phyloP scores from a whole-genome alignment of 2,329 filamentous ascomycete genomes.

The Botrytis byssoidea region DNA sequence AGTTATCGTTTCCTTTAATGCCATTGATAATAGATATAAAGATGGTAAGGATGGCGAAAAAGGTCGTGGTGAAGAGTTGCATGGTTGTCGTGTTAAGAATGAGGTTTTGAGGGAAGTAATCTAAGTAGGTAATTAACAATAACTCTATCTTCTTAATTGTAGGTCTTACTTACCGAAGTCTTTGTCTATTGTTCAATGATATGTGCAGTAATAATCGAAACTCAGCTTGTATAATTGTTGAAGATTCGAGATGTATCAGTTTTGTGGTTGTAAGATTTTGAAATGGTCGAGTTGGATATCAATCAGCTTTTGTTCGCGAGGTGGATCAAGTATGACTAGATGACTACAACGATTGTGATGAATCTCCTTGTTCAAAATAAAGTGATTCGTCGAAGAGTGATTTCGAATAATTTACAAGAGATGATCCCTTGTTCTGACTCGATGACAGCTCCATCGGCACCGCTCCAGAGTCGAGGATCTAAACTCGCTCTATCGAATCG shows the following conservation, averaged over 20 bases:
- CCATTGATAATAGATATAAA: background rate
- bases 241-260: background rate
- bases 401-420: background rate
- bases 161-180: background rate
- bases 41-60: background rate
- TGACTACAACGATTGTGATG: background rate
- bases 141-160: background rate
- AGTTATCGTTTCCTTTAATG: background rate
- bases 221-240: background rate
- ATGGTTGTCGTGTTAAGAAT: background rate
- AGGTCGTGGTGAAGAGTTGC: background rate
- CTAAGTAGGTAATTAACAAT: background rate
- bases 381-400: background rate
- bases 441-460: background rate
- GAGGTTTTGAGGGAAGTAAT: too few species aligned
- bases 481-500: background rate
- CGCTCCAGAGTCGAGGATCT: background rate
- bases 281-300: background rate
- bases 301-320: background rate
- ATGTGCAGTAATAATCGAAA: background rate
- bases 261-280: background rate
- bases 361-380: too few species aligned
- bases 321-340: background rate
- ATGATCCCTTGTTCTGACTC: background rate
- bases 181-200: background rate